Conservation (phyloP, 805 yeast genomes). For the Ogataea ganodermae region DNA sequence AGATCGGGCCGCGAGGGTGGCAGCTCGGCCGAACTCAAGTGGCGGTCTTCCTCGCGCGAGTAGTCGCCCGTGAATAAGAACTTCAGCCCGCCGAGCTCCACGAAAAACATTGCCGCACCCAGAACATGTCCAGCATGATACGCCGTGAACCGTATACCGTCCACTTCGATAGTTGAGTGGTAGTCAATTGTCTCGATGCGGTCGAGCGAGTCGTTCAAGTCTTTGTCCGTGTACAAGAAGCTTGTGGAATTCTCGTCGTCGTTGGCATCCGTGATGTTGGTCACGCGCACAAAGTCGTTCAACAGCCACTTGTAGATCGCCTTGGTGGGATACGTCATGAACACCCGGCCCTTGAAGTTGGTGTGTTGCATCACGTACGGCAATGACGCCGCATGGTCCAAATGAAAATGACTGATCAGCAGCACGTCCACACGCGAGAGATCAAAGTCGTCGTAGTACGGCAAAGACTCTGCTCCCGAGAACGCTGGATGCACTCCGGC, state of each 20-base stretch:
- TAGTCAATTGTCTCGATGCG: slow-evolving; percentile 91
- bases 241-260: slow-evolving; percentile 45
- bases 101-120: slow-evolving; percentile 97
- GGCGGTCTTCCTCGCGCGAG: slow-evolving; percentile 94
- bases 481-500: slow-evolving; percentile 98
- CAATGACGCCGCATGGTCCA: slow-evolving; percentile 96
- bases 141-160: slow-evolving; percentile 94
- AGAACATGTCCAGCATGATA: slow-evolving; percentile 99
- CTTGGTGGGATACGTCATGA: slow-evolving; percentile 99
- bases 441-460: slow-evolving; percentile 95
- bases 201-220: slow-evolving; percentile 83
- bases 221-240: slow-evolving; percentile 82
- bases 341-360: slow-evolving; percentile 89
- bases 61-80: slow-evolving; percentile 94
- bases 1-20: slow-evolving; percentile 88
- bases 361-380: slow-evolving; percentile 99
- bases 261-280: slow-evolving; percentile 53
- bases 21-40: slow-evolving; percentile 90
- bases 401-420: slow-evolving; percentile 90
- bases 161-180: slow-evolving; percentile 92
- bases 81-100: slow-evolving; percentile 91
- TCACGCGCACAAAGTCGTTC: slow-evolving; percentile 91
- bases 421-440: slow-evolving; percentile 82
- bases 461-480: slow-evolving; percentile 85
- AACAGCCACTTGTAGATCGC: slow-evolving; percentile 96